Evolutionary conservation across 441 rosid genomes (phyloP), one percentile per base, ranked within the genome.

Genomic region (Euphorbia schlechtendalii): DNA sequence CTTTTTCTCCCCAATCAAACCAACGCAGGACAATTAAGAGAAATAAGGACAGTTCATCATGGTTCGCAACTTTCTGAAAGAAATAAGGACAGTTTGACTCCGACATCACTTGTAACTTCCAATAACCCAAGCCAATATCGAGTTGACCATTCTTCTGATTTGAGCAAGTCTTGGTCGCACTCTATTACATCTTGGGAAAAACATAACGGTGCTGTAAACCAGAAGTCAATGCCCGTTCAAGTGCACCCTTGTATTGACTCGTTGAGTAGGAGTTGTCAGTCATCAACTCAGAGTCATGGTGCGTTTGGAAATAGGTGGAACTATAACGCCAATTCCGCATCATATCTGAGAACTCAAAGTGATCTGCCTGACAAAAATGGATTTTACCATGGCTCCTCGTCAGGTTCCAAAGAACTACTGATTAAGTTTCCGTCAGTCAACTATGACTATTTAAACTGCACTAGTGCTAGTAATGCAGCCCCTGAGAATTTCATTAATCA

Each of bases 151-250:
- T 73, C 82, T 59, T 72, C 82, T 69, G 87, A 80, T 66, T 58
- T 73, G 41, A 74, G 74, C 63, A 84, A 79, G 71, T 69, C 86
- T 17, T 81, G 85, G 88, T 69, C 86, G 69, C 77, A 68, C 48
- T 72, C 87, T 30, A 76, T 75, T 81, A 72, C 84, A 22, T 68
- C 84, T 74, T 81, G 80, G 78, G 93, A 87, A 64, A 86, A 80
- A 59, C 74, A 75, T 73, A 69, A 66, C 63, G 66, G 69, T 67
- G 76, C 78, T 76, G 77, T 83, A 69, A 81, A 49, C 75, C 89
- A 84, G 80, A 87, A 71, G 72, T 66, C 85, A 17, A 54, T 82
- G 61, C 62, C 88, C 12, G 81, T 53, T 74, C 92, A 84, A 75
- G 46, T 67, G 32, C 82, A 59, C 71, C 82, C 87, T 5, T 78